phyloP scores from a whole-genome alignment of 768 basidiomycete species.

The Xerocomellus dryophilus region DNA sequence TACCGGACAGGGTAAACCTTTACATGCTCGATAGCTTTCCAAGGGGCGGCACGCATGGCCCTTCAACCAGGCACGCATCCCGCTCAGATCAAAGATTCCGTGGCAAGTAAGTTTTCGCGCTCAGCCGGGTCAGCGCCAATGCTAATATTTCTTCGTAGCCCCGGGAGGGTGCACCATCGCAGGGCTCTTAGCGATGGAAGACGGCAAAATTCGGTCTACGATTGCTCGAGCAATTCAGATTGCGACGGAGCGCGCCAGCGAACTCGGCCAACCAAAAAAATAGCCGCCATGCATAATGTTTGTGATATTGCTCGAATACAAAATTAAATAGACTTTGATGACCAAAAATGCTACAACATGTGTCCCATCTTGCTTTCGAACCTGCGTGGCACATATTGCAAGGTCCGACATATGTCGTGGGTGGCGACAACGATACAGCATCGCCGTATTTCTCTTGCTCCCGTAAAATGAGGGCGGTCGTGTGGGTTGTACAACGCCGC shows the following conservation, averaged over 20 bases:
- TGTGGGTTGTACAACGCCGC: constrained; percentile 64
- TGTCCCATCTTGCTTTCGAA: constrained; percentile 37
- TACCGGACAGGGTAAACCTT: neutral
- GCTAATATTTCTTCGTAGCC: constrained; percentile 47
- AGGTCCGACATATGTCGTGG: constrained; percentile 37
- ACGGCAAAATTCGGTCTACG: constrained; percentile 88
- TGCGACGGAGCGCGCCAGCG: constrained; percentile 85
- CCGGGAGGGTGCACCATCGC: constrained; percentile 99
- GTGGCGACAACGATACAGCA: constrained; percentile 27
- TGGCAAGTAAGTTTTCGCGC: constrained; percentile 70
- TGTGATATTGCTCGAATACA: neutral
- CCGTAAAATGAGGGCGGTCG: constrained; percentile 94
- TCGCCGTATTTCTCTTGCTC: constrained; percentile 61
- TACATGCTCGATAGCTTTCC: constrained; percentile 58
- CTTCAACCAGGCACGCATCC: constrained; percentile 88
- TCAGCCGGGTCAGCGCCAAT: neutral
- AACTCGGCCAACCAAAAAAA: constrained; percentile 75
- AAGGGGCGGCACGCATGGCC: constrained; percentile 96
- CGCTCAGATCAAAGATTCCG: constrained; percentile 94
- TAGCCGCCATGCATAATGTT: constrained; percentile 17
- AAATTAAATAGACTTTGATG: neutral
- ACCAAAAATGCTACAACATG: constrained; percentile 8
- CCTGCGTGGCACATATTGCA: constrained; percentile 25
- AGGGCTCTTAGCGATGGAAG: constrained; percentile 91
- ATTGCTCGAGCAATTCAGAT: constrained; percentile 94